phyloP scores from a whole-genome alignment of 1,284 basidiomycete genomes.

The Papiliotrema laurentii region DNA sequence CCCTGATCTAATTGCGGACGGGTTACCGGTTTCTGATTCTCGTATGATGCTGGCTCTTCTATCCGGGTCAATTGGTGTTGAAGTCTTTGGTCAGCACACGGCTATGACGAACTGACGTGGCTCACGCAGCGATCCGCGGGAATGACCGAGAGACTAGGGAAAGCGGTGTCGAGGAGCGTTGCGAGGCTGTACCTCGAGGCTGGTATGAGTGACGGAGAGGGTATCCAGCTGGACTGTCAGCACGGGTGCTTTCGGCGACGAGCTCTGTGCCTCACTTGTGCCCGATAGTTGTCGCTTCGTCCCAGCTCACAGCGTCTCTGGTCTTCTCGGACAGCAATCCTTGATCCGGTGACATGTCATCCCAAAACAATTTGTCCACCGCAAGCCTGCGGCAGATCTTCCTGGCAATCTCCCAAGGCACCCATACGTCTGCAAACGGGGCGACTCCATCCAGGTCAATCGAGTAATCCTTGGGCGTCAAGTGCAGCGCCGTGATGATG shows the following conservation, averaged over 20 bases:
- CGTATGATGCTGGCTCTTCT: slow-evolving; percentile 9
- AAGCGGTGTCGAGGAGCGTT: slow-evolving; percentile 12
- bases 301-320: slow-evolving; percentile 21
- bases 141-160: slow-evolving; percentile 13
- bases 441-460: slow-evolving; percentile 17
- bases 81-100: slow-evolving; percentile 8
- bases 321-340: slow-evolving; percentile 13
- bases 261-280: slow-evolving; percentile 19
- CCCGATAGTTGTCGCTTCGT: slow-evolving; percentile 14
- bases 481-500: slow-evolving; percentile 9
- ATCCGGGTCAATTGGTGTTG: slow-evolving; percentile 14
- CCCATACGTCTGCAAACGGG: slow-evolving; percentile 24
- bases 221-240: slow-evolving; percentile 22
- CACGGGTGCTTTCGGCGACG: not conserved
- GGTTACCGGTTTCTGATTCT: slow-evolving; percentile 8
- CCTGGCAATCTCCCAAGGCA: slow-evolving; percentile 8
- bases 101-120: not conserved
- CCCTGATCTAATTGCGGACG: slow-evolving; percentile 8
- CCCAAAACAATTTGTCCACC: slow-evolving; percentile 15
- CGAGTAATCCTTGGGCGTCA: slow-evolving; percentile 5
- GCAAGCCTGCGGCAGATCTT: slow-evolving; percentile 9
- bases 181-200: slow-evolving; percentile 21
- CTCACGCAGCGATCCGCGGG: slow-evolving; percentile 21
- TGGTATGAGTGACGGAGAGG: slow-evolving; percentile 12
- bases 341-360: slow-evolving; percentile 2